phyloP scores from a whole-genome alignment of 441 rosid species.

The Bocquillonia castaneifolia region DNA sequence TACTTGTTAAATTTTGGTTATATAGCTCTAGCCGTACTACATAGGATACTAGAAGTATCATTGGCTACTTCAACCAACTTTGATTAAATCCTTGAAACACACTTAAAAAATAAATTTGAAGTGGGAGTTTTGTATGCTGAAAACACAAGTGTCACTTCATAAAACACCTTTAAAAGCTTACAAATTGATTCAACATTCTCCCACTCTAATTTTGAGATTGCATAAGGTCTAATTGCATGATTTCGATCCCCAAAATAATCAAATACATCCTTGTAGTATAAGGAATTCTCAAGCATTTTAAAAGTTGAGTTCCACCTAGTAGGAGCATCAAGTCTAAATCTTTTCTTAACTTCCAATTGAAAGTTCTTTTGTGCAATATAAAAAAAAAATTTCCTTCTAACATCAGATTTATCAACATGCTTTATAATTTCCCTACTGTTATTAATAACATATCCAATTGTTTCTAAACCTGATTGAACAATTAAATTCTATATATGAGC shows the following conservation, averaged over 20 bases:
- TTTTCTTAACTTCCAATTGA: not conserved
- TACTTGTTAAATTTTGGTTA: not conserved
- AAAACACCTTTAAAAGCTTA: not conserved
- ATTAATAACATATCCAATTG: not conserved
- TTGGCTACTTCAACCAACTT: not conserved
- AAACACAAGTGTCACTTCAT: not conserved
- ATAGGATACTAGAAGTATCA: not conserved
- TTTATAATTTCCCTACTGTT: not conserved
- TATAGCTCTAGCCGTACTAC: not conserved
- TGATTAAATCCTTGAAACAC: not conserved
- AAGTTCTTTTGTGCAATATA: not conserved
- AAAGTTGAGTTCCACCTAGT: not conserved
- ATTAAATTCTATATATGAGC: constrained; percentile 1
- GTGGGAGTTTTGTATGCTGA: not conserved
- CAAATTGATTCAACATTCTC: not conserved
- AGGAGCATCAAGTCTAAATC: not conserved
- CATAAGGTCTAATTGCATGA: not conserved
- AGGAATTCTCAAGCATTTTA: not conserved
- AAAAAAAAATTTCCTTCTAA: not conserved
- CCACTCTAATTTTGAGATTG: not conserved
- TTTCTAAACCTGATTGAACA: not conserved
- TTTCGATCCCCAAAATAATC: not conserved
- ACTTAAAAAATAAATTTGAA: not conserved
- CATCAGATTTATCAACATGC: not conserved
- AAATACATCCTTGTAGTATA: not conserved